phyloP scores from a whole-genome alignment of 225 moss, liverwort and hornwort species.

The Sphagnum contortum region DNA sequence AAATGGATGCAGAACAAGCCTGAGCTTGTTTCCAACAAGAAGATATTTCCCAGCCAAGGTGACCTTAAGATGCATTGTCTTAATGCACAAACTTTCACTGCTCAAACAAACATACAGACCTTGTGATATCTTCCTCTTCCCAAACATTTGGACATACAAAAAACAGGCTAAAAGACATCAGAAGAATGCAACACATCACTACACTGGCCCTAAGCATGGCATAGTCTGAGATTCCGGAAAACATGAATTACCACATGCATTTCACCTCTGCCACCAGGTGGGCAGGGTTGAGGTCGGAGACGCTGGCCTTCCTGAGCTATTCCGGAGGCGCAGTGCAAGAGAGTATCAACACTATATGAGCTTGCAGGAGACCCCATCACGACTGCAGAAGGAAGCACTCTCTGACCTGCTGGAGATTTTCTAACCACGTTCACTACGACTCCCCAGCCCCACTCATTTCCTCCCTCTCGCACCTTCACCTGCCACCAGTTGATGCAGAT shows the following conservation, averaged over 20 bases:
- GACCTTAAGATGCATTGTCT: too few species aligned
- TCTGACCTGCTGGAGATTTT: slow-evolving; percentile 50
- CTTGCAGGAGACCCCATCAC: slow-evolving; percentile 46
- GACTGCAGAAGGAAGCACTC: slow-evolving; percentile 55
- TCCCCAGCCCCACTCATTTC: slow-evolving; percentile 97
- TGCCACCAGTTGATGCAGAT: slow-evolving; percentile 6
- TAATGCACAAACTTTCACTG: too few species aligned
- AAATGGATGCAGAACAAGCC: too few species aligned
- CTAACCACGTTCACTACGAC: slow-evolving; percentile 89
- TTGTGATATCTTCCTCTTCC: too few species aligned
- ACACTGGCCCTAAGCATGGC: too few species aligned
- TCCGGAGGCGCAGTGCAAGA: slow-evolving; percentile 69
- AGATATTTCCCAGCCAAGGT: too few species aligned
- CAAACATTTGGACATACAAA: too few species aligned
- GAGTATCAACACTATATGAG: slow-evolving; percentile 79
- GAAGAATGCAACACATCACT: too few species aligned
- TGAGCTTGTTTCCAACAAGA: too few species aligned
- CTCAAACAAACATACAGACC: too few species aligned
- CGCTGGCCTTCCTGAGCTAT: slow-evolving; percentile 66
- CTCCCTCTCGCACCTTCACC: slow-evolving; percentile 83
- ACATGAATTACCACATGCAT: slow-evolving; percentile 73
- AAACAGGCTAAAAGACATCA: too few species aligned
- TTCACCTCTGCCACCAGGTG: slow-evolving; percentile 84
- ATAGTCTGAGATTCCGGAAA: too few species aligned
- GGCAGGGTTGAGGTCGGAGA: slow-evolving; percentile 76